Base-by-base conservation (phyloP, 148 eudicot genomes). In the Rhododendron mucronatum region DNA sequence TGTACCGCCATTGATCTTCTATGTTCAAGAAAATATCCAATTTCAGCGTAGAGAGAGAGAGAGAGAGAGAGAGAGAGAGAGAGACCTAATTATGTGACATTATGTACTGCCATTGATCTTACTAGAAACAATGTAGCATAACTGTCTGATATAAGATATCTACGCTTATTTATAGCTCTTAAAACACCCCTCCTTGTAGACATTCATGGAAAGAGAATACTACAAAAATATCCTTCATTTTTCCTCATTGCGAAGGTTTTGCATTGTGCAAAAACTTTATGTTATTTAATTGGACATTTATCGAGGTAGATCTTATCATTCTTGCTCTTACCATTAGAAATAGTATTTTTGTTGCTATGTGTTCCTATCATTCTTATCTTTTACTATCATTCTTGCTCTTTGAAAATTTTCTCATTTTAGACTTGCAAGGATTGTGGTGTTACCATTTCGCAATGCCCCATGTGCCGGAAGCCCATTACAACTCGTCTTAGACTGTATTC, bases 361-460 rank as follows among this genome's bases (percentile, higher is more conserved):
- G 50, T 59, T 4, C 30, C 28, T 39, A 13, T 23, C n/a, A 81
- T 82, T 59, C 57, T 83, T 41, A 2, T 26, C 82, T 35, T 33
- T 47, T 13, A 39, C 44, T 0, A 23, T 23, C 28, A 23, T 45
- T 84, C 35, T 41, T 82, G 44, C 35, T 74, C 44, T 78, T 80
- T 20, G 33, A 4, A 41, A 23, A 23, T 67, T 81, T 84, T 45
- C 59, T 78, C n/a, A 48, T 59, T 57, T 15, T 57, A 94, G 97
- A 91, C 94, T 41, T 94, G 97, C 93, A 90, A 86, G 88, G 97
- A 94, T 53, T 94, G 97, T 87, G 95, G 95, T 63, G 88, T 84
- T 41, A 79, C 93, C 23, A 82, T 94, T 33, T 61, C 89, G 26
- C 85, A 91, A n/a, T 94, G 97, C 74, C 95, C 95, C 78, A 79